Conservation (phyloP, 2,329 filamentous ascomycete genomes). For the Leptographium flavum region DNA sequence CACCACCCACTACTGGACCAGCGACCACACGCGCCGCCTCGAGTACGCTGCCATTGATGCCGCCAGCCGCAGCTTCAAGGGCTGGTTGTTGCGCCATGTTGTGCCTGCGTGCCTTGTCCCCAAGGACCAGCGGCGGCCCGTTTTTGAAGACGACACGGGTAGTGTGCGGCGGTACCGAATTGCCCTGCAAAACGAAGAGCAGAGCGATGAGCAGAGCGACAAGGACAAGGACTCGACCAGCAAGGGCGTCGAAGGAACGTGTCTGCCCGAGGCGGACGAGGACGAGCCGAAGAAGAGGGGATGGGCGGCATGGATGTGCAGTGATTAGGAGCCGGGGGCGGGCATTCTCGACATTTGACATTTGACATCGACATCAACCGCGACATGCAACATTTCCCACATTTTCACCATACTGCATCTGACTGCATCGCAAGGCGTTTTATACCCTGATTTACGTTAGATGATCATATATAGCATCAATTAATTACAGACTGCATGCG, state of each 20-base stretch:
- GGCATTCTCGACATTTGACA: too few species aligned
- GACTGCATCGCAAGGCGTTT: conserved; percentile 2
- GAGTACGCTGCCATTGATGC: conserved; percentile 56
- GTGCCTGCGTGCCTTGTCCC: conserved; percentile 48
- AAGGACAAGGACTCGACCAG: conserved; percentile 15
- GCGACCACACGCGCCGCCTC: conserved; percentile 43
- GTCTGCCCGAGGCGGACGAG: not conserved
- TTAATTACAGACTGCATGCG: too few species aligned
- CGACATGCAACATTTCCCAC: not conserved
- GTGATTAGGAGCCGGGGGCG: not conserved
- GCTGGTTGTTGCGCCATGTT: conserved; percentile 42
- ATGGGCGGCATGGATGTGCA: not conserved
- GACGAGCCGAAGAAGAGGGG: conserved; percentile 1
- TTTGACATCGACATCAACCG: too few species aligned
- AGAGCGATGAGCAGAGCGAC: too few species aligned
- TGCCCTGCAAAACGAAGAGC: conserved; percentile 37
- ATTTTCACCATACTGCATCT: too few species aligned
- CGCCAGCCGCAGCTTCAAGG: conserved; percentile 42
- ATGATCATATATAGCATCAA: too few species aligned
- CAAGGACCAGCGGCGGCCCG: conserved; percentile 30
- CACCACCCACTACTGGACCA: conserved; percentile 55
- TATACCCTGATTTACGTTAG: not conserved
- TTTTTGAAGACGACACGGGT: conserved; percentile 47
- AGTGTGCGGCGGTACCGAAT: conserved; percentile 50
- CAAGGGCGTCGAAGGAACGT: conserved; percentile 8